A percentile compares a stretch with the other conserved stretches of the same genome.
These are phyloP conservation scores for Podospora fimiseda DNA, from an alignment of 495 filamentous ascomycete species.

Conservation along the genomic window DNA sequence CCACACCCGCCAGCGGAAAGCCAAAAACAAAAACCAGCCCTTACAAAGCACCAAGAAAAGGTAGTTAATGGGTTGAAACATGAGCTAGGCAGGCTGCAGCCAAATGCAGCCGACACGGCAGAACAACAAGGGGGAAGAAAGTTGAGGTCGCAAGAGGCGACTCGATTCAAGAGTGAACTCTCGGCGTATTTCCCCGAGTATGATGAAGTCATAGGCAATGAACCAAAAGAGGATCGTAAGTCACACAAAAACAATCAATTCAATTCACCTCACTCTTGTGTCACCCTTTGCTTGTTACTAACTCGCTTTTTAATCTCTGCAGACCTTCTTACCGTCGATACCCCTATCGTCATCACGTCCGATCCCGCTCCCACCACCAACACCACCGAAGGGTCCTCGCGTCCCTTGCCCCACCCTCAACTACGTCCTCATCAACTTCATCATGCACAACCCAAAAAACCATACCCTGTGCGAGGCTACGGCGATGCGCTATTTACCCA, in stretches of 20 bases:
- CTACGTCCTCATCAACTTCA: too few relatives aligned
- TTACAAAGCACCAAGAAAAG: conserved; percentile 42
- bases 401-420: too few relatives aligned
- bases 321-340: conserved; percentile 57
- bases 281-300: too few relatives aligned
- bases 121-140: conserved; percentile 34
- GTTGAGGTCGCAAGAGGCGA: conserved; percentile 49
- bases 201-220: conserved; percentile 81
- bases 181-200: conserved; percentile 85
- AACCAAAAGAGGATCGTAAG: conserved; percentile 69
- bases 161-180: conserved; percentile 77
- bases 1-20: conserved; percentile 17
- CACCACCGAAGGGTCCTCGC: too few relatives aligned
- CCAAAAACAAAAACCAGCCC: conserved; percentile 17
- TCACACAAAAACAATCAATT: too few relatives aligned
- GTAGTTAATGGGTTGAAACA: conserved; percentile 48
- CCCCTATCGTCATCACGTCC: conserved; percentile 48
- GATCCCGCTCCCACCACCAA: conserved; percentile 21
- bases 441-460: conserved; percentile 13
- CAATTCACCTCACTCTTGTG: too few relatives aligned
- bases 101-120: conserved; percentile 32
- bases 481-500: conserved; percentile 40
- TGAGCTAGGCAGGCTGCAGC: conserved; percentile 44
- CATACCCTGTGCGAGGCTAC: conserved; percentile 40
- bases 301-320: conserved; percentile 23